Evolutionary conservation across 2,329 filamentous ascomycete genomes (phyloP), one percentile per base, ranked within the genome.

Genomic region (Didymosphaeria variabile): DNA sequence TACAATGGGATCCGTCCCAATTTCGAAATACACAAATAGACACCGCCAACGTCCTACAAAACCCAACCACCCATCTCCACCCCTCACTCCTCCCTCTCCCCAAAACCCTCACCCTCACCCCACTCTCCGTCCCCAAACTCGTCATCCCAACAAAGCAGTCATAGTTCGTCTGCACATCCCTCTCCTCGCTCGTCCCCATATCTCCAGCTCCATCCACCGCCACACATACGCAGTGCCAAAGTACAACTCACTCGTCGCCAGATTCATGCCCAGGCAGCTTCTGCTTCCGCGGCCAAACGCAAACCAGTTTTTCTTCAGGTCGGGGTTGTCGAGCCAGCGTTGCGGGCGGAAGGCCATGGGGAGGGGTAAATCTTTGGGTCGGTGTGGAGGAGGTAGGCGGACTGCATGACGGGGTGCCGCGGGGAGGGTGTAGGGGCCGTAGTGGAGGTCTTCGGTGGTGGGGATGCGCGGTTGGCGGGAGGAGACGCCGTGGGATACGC

Each of bases 281-380:
- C 65, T 52, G 42, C 59, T 64, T 0, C 65, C 64, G 1, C 54
- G 55, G 13, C 63, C 52, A 21, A 67, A 67, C 29, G 63, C 47
- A 21, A 64, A 62, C 4, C 60, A 46, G 36, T 53, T 56, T 46
- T 44, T 59, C 12, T 52, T 60, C 1, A 56, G 42, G 17, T 58
- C 52, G 13, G 64, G 59, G 26, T 66, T 60, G 4, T 66, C 58
- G 5, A 75, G 40, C 74, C 73, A 79, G 13, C 76, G 64, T 59
- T 77, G 67, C 0, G 72, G 72, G 7, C 49, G 23, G 55, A 76
- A 76, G 0, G 46, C 54, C 2, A 54, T 15, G 0, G 68, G 64
- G 17, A 42, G 0, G 68, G 66, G 38, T 71, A 76, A 15, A 77
- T 53, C 1, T 56, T 53, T n/a, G 63, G 26, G 59, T 77, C 58